Evolutionary conservation across 2,329 filamentous ascomycete species (phyloP).

Genomic region (Microdochium trichocladiopsis): DNA sequence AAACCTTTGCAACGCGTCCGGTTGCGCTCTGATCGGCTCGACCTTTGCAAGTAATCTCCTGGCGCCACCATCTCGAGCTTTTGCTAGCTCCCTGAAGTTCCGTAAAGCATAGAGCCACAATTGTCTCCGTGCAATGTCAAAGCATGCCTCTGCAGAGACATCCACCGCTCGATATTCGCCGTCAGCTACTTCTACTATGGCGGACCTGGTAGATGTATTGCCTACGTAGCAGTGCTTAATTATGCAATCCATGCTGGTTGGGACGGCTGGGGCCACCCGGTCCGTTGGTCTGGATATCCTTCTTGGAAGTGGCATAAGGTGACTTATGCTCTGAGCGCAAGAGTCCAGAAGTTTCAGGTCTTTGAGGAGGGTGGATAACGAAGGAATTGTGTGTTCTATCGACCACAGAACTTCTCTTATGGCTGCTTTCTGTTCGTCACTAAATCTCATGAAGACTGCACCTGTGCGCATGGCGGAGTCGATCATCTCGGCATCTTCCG

Average conservation of each 20-base stretch:
- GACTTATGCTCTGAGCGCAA: no score
- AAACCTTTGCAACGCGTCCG: neutral
- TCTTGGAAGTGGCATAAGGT: neutral
- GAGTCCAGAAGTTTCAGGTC: neutral
- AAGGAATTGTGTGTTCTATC: neutral
- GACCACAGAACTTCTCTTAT: neutral
- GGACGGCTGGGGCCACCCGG: neutral
- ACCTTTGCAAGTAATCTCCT: neutral
- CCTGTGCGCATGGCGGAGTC: neutral
- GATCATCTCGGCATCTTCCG: neutral
- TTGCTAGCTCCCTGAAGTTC: neutral
- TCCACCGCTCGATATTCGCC: neutral
- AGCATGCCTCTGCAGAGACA: neutral
- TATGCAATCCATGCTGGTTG: neutral
- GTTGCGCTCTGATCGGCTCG: neutral
- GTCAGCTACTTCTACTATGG: neutral
- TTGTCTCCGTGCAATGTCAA: neutral
- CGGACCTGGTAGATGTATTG: neutral
- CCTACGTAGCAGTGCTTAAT: neutral
- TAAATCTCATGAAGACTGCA: neutral
- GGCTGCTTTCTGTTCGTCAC: neutral
- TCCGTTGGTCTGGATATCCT: neutral
- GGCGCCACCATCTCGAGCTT: neutral
- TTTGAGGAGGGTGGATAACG: neutral
- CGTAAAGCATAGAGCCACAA: neutral